Evolutionary conservation across 1,139 yeast genomes (phyloP).

Genomic region (Taphrina pruni): DNA sequence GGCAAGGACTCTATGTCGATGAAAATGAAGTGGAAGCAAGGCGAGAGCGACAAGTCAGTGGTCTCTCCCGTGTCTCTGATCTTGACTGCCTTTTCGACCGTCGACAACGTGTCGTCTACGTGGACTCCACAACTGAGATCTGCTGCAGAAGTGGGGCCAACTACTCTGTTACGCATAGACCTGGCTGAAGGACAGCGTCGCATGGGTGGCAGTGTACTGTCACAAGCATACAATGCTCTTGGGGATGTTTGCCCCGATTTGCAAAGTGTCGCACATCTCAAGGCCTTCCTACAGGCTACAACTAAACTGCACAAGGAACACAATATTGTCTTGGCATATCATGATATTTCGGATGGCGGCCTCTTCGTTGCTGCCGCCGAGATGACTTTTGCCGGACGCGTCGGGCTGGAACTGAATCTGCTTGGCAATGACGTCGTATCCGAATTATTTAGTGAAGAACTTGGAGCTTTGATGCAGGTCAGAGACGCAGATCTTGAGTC

Average conservation of each 20-base stretch:
- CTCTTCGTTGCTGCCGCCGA: slow-evolving; percentile 80
- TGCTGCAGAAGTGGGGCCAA: slow-evolving; percentile 54
- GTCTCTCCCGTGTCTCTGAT: slow-evolving; percentile 93
- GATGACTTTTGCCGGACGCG: slow-evolving; percentile 97
- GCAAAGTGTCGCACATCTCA: slow-evolving; percentile 67
- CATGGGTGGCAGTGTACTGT: slow-evolving; percentile 92
- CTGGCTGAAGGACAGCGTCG: slow-evolving; percentile 64
- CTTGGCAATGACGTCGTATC: slow-evolving; percentile 49
- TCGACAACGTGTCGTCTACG: slow-evolving; percentile 79
- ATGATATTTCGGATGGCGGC: slow-evolving; percentile 98
- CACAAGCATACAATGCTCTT: slow-evolving; percentile 88
- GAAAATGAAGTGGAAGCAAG: slow-evolving; percentile 96
- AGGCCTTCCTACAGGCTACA: slow-evolving; percentile 71
- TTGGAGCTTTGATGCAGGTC: slow-evolving; percentile 96
- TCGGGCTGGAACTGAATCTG: slow-evolving; percentile 65
- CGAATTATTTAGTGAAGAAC: slow-evolving; percentile 81
- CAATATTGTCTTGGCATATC: slow-evolving; percentile 80
- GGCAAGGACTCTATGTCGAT: slow-evolving; percentile 99
- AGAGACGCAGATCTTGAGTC: slow-evolving; percentile 59
- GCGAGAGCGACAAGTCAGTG: slow-evolving; percentile 64
- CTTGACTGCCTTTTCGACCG: slow-evolving; percentile 90
- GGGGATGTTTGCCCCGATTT: slow-evolving; percentile 87
- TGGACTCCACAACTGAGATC: slow-evolving; percentile 89
- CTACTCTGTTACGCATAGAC: slow-evolving; percentile 79
- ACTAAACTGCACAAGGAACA: slow-evolving; percentile 70